phyloP scores from a whole-genome alignment of 176 grass and related monocot genomes.

The Melocanna baccifera region DNA sequence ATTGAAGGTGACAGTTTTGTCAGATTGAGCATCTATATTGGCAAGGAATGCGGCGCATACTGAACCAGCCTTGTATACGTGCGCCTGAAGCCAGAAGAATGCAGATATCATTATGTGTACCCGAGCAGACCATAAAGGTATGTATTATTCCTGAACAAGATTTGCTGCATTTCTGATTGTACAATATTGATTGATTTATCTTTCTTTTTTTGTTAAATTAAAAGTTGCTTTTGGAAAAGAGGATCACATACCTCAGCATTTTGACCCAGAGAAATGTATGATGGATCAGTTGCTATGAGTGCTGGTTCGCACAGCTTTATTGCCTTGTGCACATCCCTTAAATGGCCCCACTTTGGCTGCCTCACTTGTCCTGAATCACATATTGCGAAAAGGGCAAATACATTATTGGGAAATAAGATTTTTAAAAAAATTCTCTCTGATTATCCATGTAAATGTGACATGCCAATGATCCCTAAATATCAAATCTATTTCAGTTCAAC shows the following conservation, averaged over 20 bases:
- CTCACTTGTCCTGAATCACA: conserved; percentile 62
- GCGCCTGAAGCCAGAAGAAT: conserved; percentile 54
- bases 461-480: not conserved
- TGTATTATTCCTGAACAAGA: not conserved
- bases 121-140: not conserved
- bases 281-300: conserved; percentile 80
- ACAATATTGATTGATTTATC: not conserved
- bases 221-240: conserved; percentile 27
- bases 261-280: conserved; percentile 77
- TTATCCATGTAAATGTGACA: not conserved
- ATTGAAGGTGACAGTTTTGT: conserved; percentile 82
- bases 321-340: conserved; percentile 89
- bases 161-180: not conserved
- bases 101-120: not conserved
- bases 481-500: not conserved
- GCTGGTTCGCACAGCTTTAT: conserved; percentile 92
- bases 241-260: conserved; percentile 66
- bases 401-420: not conserved
- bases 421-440: not conserved
- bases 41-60: conserved; percentile 90
- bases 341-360: conserved; percentile 94
- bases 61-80: conserved; percentile 62
- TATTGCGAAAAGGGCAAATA: conserved; percentile 1
- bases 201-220: not conserved
- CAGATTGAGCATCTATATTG: conserved; percentile 66